A percentile compares a stretch with the other conserved stretches of the same genome.
Conservation (phyloP, 441 rosid genomes). For the Jatropha multifida region DNA sequence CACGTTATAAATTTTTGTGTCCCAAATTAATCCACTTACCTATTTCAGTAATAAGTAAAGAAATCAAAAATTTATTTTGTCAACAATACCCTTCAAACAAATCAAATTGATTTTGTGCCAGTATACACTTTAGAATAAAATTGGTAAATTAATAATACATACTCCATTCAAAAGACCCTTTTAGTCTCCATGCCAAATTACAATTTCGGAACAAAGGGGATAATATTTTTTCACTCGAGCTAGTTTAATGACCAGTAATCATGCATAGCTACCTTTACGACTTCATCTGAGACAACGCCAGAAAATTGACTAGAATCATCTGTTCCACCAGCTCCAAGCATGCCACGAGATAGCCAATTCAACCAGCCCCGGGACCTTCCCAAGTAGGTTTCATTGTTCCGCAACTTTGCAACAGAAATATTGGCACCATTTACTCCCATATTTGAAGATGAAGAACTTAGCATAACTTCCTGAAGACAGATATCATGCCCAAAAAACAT, state of each 20-base stretch:
- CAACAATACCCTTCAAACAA: too few relatives aligned
- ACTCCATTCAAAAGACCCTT: too few relatives aligned
- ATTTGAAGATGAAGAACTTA: constrained; percentile 36
- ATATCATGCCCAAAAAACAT: constrained; percentile 20
- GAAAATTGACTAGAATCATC: constrained; percentile 93
- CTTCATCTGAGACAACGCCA: constrained; percentile 95
- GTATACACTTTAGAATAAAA: too few relatives aligned
- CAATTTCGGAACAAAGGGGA: too few relatives aligned
- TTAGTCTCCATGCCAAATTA: too few relatives aligned
- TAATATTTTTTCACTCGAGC: neutral
- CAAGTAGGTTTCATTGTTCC: constrained; percentile 52
- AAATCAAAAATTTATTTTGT: too few relatives aligned
- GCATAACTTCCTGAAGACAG: constrained; percentile 54
- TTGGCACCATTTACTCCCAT: constrained; percentile 34
- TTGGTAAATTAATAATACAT: too few relatives aligned
- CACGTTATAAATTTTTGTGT: too few relatives aligned
- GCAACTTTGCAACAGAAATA: constrained; percentile 50
- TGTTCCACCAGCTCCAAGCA: constrained; percentile 99
- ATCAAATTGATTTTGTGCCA: too few relatives aligned
- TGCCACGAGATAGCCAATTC: constrained; percentile 97
- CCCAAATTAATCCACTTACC: too few relatives aligned
- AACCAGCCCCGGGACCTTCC: constrained; percentile 90
- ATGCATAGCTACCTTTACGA: constrained; percentile 66
- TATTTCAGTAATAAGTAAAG: too few relatives aligned
- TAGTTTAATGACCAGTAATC: constrained; percentile 22